Percentiles rank a stretch among this genome's conserved stretches.
Evolutionary conservation across 2,329 filamentous ascomycete genomes (phyloP).

Genomic region (Fusarium denticulatum): DNA sequence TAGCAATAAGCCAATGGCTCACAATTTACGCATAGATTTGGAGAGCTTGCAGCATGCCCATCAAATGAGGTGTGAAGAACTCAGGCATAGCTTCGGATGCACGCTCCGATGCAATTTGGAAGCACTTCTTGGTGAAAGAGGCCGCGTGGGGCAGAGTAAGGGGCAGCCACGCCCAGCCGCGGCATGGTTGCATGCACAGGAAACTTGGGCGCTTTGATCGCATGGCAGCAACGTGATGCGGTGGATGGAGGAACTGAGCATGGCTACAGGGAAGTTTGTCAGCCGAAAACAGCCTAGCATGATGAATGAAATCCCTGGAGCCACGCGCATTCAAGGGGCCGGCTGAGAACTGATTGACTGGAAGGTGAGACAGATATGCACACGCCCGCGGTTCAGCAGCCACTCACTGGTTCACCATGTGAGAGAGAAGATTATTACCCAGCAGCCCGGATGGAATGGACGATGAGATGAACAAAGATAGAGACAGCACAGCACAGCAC

Average conservation of each 20-base stretch:
- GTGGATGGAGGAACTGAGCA: slow-evolving; percentile 40
- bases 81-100: slow-evolving; percentile 22
- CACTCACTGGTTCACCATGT: slow-evolving; percentile 20
- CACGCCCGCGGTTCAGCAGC: slow-evolving; percentile 26
- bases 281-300: slow-evolving; percentile 41
- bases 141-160: slow-evolving; percentile 34
- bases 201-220: slow-evolving; percentile 39
- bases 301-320: slow-evolving; percentile 48
- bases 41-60: not conserved
- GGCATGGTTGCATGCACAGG: slow-evolving; percentile 36
- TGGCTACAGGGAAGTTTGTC: slow-evolving; percentile 41
- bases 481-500: not conserved
- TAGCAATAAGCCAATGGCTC: not conserved
- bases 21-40: not conserved
- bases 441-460: slow-evolving; percentile 16
- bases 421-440: slow-evolving; percentile 5
- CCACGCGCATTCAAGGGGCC: slow-evolving; percentile 49
- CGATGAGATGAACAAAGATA: slow-evolving; percentile 2
- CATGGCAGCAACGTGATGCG: slow-evolving; percentile 47
- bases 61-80: slow-evolving; percentile 14
- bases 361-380: slow-evolving; percentile 25
- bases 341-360: slow-evolving; percentile 32
- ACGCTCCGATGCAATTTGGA: slow-evolving; percentile 25
- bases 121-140: slow-evolving; percentile 16
- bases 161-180: slow-evolving; percentile 23